A percentile compares a stretch with the other conserved stretches of the same genome.
These are phyloP conservation scores for Scheffersomyces insectosa DNA, from an alignment of 1,139 yeast species.

Conservation along the genomic window DNA sequence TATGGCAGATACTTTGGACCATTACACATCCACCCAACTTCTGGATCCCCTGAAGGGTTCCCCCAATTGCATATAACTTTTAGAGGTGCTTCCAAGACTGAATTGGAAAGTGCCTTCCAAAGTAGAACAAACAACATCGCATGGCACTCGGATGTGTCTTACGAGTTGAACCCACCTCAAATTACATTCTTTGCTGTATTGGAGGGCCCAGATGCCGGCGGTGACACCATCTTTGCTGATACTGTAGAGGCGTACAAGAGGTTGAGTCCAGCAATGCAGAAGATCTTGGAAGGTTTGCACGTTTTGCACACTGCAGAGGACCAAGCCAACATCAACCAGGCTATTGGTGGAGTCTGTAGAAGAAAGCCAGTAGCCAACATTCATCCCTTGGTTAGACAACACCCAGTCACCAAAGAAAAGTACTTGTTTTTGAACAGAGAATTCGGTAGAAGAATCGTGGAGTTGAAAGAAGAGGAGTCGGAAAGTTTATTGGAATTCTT, in stretches of 20 bases:
- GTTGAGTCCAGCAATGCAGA: conserved; percentile 26
- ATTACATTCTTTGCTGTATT: conserved; percentile 34
- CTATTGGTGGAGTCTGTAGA: conserved; percentile 24
- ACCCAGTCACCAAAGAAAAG: conserved; percentile 27
- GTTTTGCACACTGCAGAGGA: conserved; percentile 27
- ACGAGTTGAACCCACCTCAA: conserved; percentile 37
- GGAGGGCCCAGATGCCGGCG: conserved; percentile 38
- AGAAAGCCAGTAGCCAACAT: conserved; percentile 25
- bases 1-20: conserved; percentile 35
- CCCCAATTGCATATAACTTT: conserved; percentile 33
- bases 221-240: conserved; percentile 37
- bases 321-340: conserved; percentile 21
- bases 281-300: conserved; percentile 24
- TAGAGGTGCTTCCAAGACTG: conserved; percentile 23
- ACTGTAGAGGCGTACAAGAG: conserved; percentile 31
- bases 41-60: conserved; percentile 34
- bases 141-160: conserved; percentile 41
- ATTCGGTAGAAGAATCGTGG: conserved; percentile 26
- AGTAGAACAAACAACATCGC: conserved; percentile 24
- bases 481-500: conserved; percentile 24
- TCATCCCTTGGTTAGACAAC: conserved; percentile 27
- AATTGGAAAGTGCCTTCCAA: conserved; percentile 19
- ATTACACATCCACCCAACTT: conserved; percentile 39
- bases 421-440: conserved; percentile 23
- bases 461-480: conserved; percentile 28